These are phyloP conservation scores for Boletus subcaerulescens DNA, from an alignment of 768 basidiomycete genomes.

Conservation along the genomic window DNA sequence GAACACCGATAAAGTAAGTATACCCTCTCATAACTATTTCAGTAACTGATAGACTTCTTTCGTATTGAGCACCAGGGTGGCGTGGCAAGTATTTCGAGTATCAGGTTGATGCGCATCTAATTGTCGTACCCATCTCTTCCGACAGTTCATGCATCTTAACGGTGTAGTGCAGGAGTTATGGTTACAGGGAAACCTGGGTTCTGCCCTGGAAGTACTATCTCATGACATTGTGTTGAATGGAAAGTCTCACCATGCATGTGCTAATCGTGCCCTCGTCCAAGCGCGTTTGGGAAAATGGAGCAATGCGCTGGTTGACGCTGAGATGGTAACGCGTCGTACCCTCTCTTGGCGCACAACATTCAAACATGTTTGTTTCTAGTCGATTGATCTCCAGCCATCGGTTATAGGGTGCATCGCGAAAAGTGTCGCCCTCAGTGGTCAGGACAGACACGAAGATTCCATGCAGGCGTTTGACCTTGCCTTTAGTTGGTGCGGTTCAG, in stretches of 20 bases:
- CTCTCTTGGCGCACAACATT: background rate
- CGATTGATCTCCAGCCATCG: constrained; percentile 6
- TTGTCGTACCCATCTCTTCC: too few relatives aligned
- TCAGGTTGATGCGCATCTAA: background rate
- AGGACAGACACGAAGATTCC: constrained; percentile 8
- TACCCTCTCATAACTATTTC: background rate
- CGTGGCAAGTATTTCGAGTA: background rate
- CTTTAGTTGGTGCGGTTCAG: constrained; percentile 1
- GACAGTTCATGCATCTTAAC: constrained; percentile 12
- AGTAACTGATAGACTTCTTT: background rate
- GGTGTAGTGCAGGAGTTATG: background rate
- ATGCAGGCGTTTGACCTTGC: constrained; percentile 19
- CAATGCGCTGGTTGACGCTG: constrained; percentile 6
- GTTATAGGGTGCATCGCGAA: constrained; percentile 16
- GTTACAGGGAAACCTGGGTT: constrained; percentile 1
- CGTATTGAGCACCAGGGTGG: background rate
- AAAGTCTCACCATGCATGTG: background rate
- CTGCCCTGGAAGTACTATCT: constrained; percentile 5
- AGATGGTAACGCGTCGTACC: constrained; percentile 3
- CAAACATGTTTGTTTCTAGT: background rate
- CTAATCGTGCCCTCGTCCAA: constrained; percentile 12
- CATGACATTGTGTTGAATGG: constrained; percentile 5
- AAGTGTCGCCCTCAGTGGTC: constrained; percentile 12
- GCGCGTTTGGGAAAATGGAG: constrained; percentile 6
- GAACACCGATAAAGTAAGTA: background rate